phyloP scores from a whole-genome alignment of 1,284 basidiomycete species.

The Clitocybe nebularis region DNA sequence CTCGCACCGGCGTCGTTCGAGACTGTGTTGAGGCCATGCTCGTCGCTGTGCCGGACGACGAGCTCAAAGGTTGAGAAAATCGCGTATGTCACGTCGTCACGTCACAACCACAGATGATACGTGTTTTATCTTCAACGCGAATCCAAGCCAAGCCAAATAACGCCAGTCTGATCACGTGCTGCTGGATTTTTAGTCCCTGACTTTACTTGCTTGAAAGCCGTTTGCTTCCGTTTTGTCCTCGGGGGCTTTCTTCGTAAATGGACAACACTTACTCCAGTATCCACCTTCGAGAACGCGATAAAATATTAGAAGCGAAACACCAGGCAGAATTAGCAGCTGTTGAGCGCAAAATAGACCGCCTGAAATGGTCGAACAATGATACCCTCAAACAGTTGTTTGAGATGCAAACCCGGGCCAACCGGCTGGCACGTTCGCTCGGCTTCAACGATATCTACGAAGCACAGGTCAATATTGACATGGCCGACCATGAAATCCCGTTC shows the following conservation, averaged over 20 bases:
- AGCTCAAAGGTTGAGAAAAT: too few relatives aligned
- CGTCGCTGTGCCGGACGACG: constrained; percentile 3
- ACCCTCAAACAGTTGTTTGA: constrained; percentile 30
- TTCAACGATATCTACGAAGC: constrained; percentile 34
- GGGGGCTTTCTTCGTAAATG: constrained; percentile 1
- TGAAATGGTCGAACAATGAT: constrained; percentile 27
- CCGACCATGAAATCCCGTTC: constrained; percentile 26
- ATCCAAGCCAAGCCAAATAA: too few relatives aligned
- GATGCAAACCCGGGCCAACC: constrained; percentile 23
- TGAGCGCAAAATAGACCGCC: constrained; percentile 27
- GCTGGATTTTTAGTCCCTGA: too few relatives aligned
- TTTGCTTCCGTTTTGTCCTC: too few relatives aligned
- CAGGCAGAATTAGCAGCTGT: constrained; percentile 25
- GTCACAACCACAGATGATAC: background rate
- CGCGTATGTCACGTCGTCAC: constrained; percentile 5
- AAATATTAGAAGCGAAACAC: constrained; percentile 28
- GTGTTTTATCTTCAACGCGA: too few relatives aligned
- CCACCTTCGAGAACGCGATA: constrained; percentile 30
- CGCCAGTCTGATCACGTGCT: too few relatives aligned
- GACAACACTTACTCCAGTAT: constrained; percentile 25
- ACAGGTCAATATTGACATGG: constrained; percentile 30
- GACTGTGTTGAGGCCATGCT: constrained; percentile 12
- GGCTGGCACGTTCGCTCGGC: constrained; percentile 33
- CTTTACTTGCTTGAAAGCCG: too few relatives aligned
- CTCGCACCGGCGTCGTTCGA: constrained; percentile 24